Conservation (phyloP, 345 rosid species). For the Erysimum cheiranthoides region DNA sequence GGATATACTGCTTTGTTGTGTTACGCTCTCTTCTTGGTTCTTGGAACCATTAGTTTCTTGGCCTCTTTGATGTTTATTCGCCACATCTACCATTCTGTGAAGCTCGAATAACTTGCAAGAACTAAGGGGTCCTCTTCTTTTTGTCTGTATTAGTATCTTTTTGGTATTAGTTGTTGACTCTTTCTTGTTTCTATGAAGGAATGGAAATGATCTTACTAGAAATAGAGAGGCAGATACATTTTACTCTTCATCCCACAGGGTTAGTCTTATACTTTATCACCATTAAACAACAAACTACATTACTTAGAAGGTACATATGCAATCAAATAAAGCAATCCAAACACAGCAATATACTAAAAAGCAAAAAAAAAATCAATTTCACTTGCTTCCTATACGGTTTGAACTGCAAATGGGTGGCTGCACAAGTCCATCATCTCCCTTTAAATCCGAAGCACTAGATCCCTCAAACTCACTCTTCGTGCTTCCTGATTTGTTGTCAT, state of each 20-base stretch:
- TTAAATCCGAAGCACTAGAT: conserved; percentile 21
- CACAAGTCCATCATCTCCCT: conserved; percentile 20
- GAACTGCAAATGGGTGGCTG: conserved; percentile 17
- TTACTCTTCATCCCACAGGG: conserved; percentile 14
- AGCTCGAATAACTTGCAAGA: conserved; percentile 42
- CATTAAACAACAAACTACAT: conserved; percentile 38
- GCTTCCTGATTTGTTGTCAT: conserved; percentile 32
- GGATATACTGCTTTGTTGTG: conserved; percentile 75
- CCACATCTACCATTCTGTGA: conserved; percentile 61
- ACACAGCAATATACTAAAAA: conserved; percentile 19
- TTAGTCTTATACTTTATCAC: conserved; percentile 26
- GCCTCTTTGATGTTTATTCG: conserved; percentile 69
- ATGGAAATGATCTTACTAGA: conserved; percentile 15
- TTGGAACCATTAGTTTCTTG: conserved; percentile 65
- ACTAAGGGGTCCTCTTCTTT: conserved; percentile 15
- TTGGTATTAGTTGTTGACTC: conserved; percentile 4
- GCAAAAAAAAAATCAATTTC: neutral
- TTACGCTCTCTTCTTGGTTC: conserved; percentile 75
- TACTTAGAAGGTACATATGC: conserved; percentile 36
- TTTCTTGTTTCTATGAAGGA: conserved; percentile 17
- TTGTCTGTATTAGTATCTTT: conserved; percentile 26
- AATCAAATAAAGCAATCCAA: conserved; percentile 27
- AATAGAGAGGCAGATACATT: conserved; percentile 18
- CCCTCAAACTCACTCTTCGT: conserved; percentile 27
- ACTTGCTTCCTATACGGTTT: conserved; percentile 31